These are phyloP conservation scores for Amanita pseudoporphyria DNA, from an alignment of 768 basidiomycete species.

Conservation along the genomic window DNA sequence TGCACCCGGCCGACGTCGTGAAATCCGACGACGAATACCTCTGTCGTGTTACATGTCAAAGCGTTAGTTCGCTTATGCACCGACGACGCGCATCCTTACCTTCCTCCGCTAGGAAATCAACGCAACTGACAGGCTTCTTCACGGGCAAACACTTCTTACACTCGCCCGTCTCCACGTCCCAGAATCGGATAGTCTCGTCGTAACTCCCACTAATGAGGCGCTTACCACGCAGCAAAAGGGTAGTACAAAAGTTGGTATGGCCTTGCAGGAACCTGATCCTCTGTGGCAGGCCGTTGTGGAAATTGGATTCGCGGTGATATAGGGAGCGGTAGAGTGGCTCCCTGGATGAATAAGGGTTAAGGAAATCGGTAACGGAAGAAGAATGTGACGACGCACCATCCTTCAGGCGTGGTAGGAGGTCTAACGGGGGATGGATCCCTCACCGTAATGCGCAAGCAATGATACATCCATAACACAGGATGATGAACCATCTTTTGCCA, in stretches of 20 bases:
- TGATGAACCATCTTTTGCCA: slow-evolving; percentile 42
- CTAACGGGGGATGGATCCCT: slow-evolving; percentile 62
- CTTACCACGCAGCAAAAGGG: slow-evolving; percentile 66
- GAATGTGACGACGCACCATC: slow-evolving; percentile 44
- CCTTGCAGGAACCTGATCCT: slow-evolving; percentile 69
- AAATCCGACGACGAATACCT: slow-evolving; percentile 89
- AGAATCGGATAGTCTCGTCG: slow-evolving; percentile 88
- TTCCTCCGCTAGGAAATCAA: slow-evolving; percentile 78
- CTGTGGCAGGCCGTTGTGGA: slow-evolving; percentile 67
- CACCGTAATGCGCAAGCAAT: slow-evolving; percentile 63
- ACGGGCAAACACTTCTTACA: slow-evolving; percentile 70
- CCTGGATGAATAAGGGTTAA: slow-evolving; percentile 18
- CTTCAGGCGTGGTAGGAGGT: slow-evolving; percentile 52
- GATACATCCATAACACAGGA: slow-evolving; percentile 68
- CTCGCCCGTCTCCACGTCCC: slow-evolving; percentile 64
- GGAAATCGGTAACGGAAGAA: background rate
- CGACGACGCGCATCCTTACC: background rate
- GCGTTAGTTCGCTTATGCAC: background rate
- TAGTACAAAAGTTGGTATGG: slow-evolving; percentile 85
- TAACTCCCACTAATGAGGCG: slow-evolving; percentile 84
- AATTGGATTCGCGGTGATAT: slow-evolving; percentile 82
- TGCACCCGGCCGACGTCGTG: slow-evolving; percentile 91
- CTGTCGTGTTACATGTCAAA: slow-evolving; percentile 13
- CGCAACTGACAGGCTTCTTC: slow-evolving; percentile 86
- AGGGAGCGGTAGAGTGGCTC: slow-evolving; percentile 66